phyloP scores from a whole-genome alignment of 2,329 filamentous ascomycete species.

The Botrytis fragariae region DNA sequence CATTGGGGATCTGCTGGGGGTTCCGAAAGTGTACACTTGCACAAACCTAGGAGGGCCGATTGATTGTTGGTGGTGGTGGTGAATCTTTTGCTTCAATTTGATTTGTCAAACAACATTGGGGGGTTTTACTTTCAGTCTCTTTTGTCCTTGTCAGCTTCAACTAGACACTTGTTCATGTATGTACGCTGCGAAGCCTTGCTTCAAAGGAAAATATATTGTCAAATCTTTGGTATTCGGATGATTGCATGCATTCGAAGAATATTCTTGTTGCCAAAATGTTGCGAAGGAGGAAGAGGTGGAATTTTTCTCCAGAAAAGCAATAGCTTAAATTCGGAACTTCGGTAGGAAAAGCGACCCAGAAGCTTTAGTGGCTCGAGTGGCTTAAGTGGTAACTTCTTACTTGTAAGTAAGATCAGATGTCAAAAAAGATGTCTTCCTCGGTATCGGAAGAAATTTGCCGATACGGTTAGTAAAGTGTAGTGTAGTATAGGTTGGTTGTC shows the following conservation, averaged over 20 bases:
- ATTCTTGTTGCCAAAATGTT: neutral
- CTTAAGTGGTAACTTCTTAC: neutral
- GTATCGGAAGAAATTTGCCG: neutral
- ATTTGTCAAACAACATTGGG: neutral
- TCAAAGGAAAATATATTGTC: neutral
- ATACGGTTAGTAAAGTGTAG: neutral
- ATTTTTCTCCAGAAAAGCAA: neutral
- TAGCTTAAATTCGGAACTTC: neutral
- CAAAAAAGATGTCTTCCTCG: constrained; percentile 13
- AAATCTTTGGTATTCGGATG: neutral
- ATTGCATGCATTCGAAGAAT: constrained; percentile 5
- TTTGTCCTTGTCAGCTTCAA: neutral
- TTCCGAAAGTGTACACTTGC: constrained; percentile 13
- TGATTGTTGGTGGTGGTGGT: constrained; percentile 1
- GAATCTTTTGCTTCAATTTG: neutral
- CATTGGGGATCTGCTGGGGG: neutral
- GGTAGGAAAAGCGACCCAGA: neutral
- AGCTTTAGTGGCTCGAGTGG: neutral
- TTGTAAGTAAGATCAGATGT: constrained; percentile 9
- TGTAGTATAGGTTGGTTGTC: neutral
- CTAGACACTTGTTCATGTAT: neutral
- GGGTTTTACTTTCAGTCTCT: neutral
- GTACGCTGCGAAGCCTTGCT: neutral
- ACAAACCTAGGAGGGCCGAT: constrained; percentile 10
- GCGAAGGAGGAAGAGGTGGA: neutral